Conservation (phyloP, 257 asterid species). For the Fraxinus americana region DNA sequence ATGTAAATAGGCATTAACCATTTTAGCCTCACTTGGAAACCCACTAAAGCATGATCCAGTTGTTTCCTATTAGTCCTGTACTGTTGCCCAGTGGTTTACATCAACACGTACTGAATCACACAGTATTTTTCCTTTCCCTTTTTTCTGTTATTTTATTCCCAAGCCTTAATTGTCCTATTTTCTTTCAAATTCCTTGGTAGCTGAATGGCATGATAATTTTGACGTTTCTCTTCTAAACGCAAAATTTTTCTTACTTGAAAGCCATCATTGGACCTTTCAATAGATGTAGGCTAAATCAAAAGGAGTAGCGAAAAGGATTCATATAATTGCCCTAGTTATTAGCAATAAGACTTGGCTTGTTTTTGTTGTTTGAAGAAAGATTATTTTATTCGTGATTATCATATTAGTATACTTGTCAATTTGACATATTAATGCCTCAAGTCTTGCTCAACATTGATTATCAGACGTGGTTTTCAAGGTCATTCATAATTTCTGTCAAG, state of each 20-base stretch:
- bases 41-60: background rate
- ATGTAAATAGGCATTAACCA: background rate
- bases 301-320: background rate
- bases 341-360: background rate
- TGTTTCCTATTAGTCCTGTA: background rate
- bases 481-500: background rate
- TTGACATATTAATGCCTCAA: background rate
- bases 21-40: background rate
- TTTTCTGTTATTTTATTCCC: conserved; percentile 9
- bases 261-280: background rate
- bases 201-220: background rate
- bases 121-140: background rate
- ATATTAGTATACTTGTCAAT: background rate
- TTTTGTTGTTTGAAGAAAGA: background rate
- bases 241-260: background rate
- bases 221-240: background rate
- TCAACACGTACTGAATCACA: background rate
- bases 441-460: background rate
- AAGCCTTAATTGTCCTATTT: background rate
- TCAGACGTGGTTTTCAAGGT: background rate
- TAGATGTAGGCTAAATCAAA: background rate
- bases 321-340: background rate
- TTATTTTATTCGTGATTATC: background rate
- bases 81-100: background rate
- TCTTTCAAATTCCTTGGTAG: background rate